Conservation (phyloP, 2,329 filamentous ascomycete genomes). For the Talaromyces sp. region DNA sequence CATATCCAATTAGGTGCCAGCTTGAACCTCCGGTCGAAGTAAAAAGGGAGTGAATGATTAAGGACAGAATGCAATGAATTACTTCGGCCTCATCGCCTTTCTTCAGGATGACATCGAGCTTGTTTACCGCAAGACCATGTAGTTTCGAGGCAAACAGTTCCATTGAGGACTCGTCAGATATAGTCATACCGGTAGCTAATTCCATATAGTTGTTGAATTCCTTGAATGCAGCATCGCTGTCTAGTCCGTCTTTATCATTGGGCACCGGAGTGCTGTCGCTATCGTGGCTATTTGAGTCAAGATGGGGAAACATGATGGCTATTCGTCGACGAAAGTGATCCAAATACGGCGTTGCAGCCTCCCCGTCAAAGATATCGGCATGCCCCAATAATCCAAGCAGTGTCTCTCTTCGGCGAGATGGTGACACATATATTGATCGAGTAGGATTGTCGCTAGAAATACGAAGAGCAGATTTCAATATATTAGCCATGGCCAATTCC, state of each 20-base stretch:
- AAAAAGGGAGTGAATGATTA: conserved; percentile 26
- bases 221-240: background rate
- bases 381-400: background rate
- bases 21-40: conserved; percentile 27
- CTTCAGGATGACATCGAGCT: background rate
- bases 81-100: background rate
- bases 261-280: background rate
- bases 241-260: background rate
- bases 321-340: background rate
- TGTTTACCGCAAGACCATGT: background rate
- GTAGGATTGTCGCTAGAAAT: background rate
- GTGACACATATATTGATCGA: background rate
- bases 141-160: background rate
- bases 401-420: background rate
- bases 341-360: background rate
- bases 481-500: conserved; percentile 19
- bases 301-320: background rate
- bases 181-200: background rate
- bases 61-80: conserved; percentile 13
- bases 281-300: background rate
- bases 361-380: background rate
- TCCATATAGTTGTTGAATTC: background rate
- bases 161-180: background rate
- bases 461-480: background rate
- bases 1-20: conserved; percentile 32